A percentile compares a stretch with the other conserved stretches of the same genome.
phyloP scores from a whole-genome alignment of 1,284 basidiomycete species.

The Puccinia brachypodii region DNA sequence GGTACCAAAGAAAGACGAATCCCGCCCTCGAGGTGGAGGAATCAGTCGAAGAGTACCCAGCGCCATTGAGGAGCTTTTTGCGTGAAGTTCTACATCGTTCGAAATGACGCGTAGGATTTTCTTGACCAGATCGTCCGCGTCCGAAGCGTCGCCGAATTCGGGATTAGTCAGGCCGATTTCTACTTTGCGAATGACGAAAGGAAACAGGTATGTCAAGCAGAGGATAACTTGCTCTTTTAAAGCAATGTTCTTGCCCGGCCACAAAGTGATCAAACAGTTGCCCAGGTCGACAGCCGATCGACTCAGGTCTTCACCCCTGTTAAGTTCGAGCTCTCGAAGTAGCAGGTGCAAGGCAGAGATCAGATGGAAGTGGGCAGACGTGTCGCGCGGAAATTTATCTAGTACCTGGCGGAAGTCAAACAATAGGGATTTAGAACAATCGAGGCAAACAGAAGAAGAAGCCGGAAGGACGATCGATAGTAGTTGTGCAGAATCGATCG shows the following conservation, averaged over 20 bases:
- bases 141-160: background rate
- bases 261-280: constrained; percentile 14
- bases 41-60: constrained; percentile 27
- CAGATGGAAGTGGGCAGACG: constrained; percentile 44
- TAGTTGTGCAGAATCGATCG: constrained; percentile 32
- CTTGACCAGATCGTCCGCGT: constrained; percentile 9
- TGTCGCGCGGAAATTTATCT: constrained; percentile 30
- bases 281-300: constrained; percentile 22
- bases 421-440: constrained; percentile 33
- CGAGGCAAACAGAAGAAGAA: constrained; percentile 24
- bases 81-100: constrained; percentile 20
- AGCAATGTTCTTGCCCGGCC: constrained; percentile 32
- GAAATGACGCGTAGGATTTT: constrained; percentile 9
- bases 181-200: constrained; percentile 31
- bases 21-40: background rate
- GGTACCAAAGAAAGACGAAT: constrained; percentile 17
- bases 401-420: constrained; percentile 22
- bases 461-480: constrained; percentile 25
- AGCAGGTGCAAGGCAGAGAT: constrained; percentile 26
- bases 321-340: constrained; percentile 42
- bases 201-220: constrained; percentile 35
- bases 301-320: constrained; percentile 27
- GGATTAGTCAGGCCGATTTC: background rate
- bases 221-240: constrained; percentile 38
- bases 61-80: constrained; percentile 14